Evolutionary conservation across 257 asterid genomes (phyloP), one percentile per base, ranked within the genome.

Genomic region (Henckelia pumila): DNA sequence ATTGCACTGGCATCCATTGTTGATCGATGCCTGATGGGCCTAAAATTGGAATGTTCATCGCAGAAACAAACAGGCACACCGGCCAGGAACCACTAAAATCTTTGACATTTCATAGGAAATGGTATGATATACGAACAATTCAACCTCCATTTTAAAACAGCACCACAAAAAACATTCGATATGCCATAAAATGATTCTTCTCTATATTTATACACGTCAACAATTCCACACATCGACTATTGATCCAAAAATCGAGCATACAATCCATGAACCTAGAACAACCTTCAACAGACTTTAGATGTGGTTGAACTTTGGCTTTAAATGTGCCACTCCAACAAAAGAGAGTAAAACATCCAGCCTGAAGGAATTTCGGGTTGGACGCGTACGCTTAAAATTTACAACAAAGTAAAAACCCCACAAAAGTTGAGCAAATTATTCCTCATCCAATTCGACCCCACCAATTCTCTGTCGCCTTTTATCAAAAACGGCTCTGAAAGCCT

Each of bases 401-500:
- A 44, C 53, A 44, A 44, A 4, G 20, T 8, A 16, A 44, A 44
- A 44, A 44, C 53, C 53, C 6, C 50, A 13, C 2, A 2, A 22
- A 19, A 7, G 8, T 3, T 3, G 4, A 0, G 49, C 11, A 24
- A 0, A 40, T 73, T 71, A 85, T 56, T 83, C 91, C 20, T 82
- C 90, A 8, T 81, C 82, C 10, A 63, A 73, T 44, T 64, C 66
- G 8, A 85, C 75, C 71, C 88, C 88, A 17, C 78, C 67, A 30
- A 86, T 77, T 69, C 89, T 81, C 3, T 85, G 94, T 53, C 79
- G 80, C 77, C 95, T 86, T 79, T 86, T 84, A 73, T 93, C 99
- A 25, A 93, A 86, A 72, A 81, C 95, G 55, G 96, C 96, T 72
- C 76, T 86, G 81, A 88, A 90, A 5, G 99, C 84, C 82, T 93